phyloP scores from a whole-genome alignment of 257 asterid species.

The Leptodermis oblonga region DNA sequence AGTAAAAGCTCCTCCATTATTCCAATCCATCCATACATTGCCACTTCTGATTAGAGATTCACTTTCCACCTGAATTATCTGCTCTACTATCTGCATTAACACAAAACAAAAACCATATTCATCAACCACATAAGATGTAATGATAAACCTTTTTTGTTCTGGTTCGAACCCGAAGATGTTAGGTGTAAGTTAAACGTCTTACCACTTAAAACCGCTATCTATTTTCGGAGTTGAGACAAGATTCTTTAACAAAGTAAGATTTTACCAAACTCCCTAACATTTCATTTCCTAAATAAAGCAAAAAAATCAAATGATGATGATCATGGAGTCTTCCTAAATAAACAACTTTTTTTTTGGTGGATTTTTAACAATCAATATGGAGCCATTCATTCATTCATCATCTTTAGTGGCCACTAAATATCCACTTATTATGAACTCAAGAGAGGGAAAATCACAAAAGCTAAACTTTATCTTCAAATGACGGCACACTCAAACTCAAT shows the following conservation, averaged over 20 bases:
- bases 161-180: no score
- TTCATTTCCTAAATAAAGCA: background rate
- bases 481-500: no score
- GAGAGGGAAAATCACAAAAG: background rate
- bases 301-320: background rate
- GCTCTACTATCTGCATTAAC: background rate
- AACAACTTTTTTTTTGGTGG: no score
- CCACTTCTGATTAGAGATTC: background rate
- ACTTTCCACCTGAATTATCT: slow-evolving; percentile 7
- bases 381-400: background rate
- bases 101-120: background rate
- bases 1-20: no score
- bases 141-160: no score
- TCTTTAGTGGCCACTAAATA: slow-evolving; percentile 1
- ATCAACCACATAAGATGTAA: no score
- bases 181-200: no score
- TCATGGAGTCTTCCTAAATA: background rate
- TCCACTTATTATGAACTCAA: background rate
- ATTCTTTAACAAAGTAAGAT: background rate
- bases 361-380: background rate
- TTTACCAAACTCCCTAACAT: background rate
- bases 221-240: background rate
- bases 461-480: background rate
- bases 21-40: no score
- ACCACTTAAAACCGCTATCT: no score